These are phyloP conservation scores for Saitozyma podzolica DNA, from an alignment of 768 basidiomycete genomes.

Conservation along the genomic window DNA sequence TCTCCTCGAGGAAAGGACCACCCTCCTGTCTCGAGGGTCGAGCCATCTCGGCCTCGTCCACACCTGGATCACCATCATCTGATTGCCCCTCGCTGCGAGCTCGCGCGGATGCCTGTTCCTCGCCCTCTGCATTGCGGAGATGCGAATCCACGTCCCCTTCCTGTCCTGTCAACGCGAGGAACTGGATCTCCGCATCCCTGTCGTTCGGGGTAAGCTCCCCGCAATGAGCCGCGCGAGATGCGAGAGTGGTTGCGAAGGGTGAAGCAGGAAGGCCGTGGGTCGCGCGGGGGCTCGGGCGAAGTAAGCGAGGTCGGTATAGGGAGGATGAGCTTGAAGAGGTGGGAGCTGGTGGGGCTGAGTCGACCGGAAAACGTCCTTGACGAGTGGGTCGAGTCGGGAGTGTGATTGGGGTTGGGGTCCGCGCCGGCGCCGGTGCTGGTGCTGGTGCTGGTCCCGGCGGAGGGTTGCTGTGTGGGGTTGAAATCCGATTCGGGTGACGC, in stretches of 20 bases:
- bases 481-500: conserved; percentile 40
- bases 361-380: conserved; percentile 54
- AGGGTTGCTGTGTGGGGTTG: conserved; percentile 35
- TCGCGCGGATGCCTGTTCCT: conserved; percentile 50
- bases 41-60: not conserved
- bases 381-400: conserved; percentile 23
- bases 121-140: conserved; percentile 32
- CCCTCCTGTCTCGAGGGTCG: conserved; percentile 44
- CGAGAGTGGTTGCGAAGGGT: conserved; percentile 69
- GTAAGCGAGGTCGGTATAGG: conserved; percentile 54
- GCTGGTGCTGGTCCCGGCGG: conserved; percentile 14
- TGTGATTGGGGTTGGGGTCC: conserved; percentile 1
- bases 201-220: conserved; percentile 49
- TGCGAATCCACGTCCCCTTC: conserved; percentile 42
- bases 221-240: conserved; percentile 64
- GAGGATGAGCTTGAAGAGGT: conserved; percentile 67
- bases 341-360: conserved; percentile 64
- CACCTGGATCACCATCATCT: conserved; percentile 3
- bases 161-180: conserved; percentile 45
- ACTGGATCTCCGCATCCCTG: conserved; percentile 43
- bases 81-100: not conserved
- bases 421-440: no score
- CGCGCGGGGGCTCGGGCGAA: conserved; percentile 7
- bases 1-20: conserved; percentile 41
- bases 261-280: conserved; percentile 64